A percentile compares a stretch with the other conserved stretches of the same genome.
These are phyloP conservation scores for Annona squamosa DNA, from an alignment of 164 flowering plant species.

Conservation along the genomic window DNA sequence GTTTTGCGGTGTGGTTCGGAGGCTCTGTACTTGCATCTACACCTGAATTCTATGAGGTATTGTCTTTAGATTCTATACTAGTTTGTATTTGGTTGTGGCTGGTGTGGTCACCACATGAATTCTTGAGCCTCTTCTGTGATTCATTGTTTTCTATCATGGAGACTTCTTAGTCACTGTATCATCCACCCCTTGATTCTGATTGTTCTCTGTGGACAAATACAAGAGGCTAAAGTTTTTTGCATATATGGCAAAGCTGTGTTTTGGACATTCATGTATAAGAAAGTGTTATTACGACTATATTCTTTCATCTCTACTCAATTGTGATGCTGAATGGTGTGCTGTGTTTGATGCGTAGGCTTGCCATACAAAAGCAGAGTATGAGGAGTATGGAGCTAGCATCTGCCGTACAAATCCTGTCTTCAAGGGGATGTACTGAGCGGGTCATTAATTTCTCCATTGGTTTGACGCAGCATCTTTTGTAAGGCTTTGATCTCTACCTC, in stretches of 20 bases:
- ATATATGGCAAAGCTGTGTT: no score
- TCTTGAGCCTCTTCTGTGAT: background rate
- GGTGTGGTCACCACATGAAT: background rate
- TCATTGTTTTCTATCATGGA: no score
- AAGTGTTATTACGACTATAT: no score
- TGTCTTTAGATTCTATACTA: background rate
- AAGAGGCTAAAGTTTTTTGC: no score
- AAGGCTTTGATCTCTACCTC: no score
- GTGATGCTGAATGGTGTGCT: background rate
- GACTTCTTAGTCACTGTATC: background rate
- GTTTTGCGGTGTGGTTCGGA: constrained; percentile 99
- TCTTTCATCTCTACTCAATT: no score
- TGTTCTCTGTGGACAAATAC: background rate
- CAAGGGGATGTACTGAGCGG: constrained; percentile 76
- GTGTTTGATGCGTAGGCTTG: constrained; percentile 55
- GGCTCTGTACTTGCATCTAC: constrained; percentile 99
- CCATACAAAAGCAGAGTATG: constrained; percentile 97
- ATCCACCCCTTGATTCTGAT: background rate
- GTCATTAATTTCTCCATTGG: constrained; percentile 5
- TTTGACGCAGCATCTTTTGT: background rate
- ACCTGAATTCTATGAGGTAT: constrained; percentile 86
- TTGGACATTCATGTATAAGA: no score
- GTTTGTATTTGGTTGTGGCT: background rate
- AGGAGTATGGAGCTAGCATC: constrained; percentile 95
- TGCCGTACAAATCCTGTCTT: constrained; percentile 96